phyloP scores from a whole-genome alignment of 2,329 filamentous ascomycete genomes.

The Domatiomyces catenatus region DNA sequence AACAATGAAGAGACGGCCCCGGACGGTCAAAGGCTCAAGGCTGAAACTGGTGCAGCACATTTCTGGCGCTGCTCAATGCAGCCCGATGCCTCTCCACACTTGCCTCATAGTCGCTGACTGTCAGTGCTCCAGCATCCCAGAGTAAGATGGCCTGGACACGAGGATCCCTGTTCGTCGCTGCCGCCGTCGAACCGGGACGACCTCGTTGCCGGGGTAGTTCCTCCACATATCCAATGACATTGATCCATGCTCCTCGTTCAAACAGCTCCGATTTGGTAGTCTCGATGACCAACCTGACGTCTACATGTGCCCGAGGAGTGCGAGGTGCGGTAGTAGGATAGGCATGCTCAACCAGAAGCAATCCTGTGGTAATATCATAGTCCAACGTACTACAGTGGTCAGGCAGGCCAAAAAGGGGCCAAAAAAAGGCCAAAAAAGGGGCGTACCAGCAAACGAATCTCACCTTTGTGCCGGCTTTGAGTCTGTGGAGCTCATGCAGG shows the following conservation, averaged over 20 bases:
- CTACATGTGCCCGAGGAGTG: constrained; percentile 42
- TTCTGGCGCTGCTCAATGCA: neutral
- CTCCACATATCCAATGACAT: constrained; percentile 64
- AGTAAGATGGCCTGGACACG: constrained; percentile 58
- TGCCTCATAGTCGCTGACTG: constrained; percentile 54
- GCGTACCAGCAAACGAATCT: constrained; percentile 83
- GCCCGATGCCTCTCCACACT: neutral
- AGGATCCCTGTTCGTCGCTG: constrained; percentile 13
- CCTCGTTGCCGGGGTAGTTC: neutral
- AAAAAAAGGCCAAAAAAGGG: neutral
- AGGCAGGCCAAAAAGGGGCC: constrained; percentile 1
- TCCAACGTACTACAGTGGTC: constrained; percentile 37
- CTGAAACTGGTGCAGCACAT: neutral
- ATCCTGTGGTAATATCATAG: constrained; percentile 43
- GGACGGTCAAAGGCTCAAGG: neutral
- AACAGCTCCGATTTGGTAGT: constrained; percentile 47
- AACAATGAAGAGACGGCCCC: neutral
- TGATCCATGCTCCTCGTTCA: constrained; percentile 65
- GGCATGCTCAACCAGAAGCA: constrained; percentile 53
- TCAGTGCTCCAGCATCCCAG: constrained; percentile 60
- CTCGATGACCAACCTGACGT: constrained; percentile 57
- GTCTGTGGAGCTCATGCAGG: constrained; percentile 42
- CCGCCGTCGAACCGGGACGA: neutral
- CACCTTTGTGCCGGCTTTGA: constrained; percentile 55
- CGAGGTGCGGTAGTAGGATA: constrained; percentile 32